Evolutionary conservation across 306 rosid genomes (phyloP).

Genomic region (Vigna trinervia): DNA sequence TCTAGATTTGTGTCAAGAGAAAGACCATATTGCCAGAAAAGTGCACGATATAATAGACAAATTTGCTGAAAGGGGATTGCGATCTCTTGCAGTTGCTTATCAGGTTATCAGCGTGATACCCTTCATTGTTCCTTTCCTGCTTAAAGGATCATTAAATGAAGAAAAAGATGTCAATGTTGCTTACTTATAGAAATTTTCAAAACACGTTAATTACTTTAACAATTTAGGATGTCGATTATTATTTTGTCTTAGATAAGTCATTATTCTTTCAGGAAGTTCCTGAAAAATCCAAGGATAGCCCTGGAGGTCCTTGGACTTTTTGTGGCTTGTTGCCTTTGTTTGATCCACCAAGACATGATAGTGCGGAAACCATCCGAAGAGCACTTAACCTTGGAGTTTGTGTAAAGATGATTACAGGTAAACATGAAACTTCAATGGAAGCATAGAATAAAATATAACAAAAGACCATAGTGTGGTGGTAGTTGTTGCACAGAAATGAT

Average conservation of each 20-base stretch:
- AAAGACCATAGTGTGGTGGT: not conserved
- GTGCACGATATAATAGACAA: constrained; percentile 83
- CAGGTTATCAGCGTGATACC: constrained; percentile 59
- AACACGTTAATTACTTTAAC: constrained; percentile 17
- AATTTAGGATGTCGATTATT: constrained; percentile 17
- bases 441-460: not conserved
- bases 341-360: constrained; percentile 93
- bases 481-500: not conserved
- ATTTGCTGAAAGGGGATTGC: constrained; percentile 89
- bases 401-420: constrained; percentile 96
- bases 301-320: constrained; percentile 87
- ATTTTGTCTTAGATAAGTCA: constrained; percentile 25
- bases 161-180: not conserved
- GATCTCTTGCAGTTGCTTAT: constrained; percentile 83
- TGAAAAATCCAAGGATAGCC: constrained; percentile 73
- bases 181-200: constrained; percentile 29
- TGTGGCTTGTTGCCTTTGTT: constrained; percentile 88
- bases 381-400: constrained; percentile 89
- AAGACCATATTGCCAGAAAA: constrained; percentile 63
- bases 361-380: constrained; percentile 89
- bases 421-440: constrained; percentile 27
- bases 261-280: constrained; percentile 67
- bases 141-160: constrained; percentile 29
- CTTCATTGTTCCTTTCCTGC: constrained; percentile 28
- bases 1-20: constrained; percentile 72